phyloP scores from a whole-genome alignment of 805 yeast species.

The Candida endomychidarum region DNA sequence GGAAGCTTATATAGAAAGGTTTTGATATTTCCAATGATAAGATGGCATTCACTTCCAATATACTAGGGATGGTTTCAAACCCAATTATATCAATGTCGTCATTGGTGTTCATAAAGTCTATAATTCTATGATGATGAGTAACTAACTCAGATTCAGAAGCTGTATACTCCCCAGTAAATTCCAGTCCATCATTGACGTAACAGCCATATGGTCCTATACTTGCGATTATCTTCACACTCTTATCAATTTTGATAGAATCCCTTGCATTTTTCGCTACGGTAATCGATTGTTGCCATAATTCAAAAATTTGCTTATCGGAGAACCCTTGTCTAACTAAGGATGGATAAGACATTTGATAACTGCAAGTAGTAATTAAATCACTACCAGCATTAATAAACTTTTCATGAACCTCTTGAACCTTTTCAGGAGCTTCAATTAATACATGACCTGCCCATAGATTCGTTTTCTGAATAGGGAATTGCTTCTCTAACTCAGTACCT shows the following conservation, averaged over 20 bases:
- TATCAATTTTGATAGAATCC: too few relatives aligned
- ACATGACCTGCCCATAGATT: slow-evolving; percentile 63
- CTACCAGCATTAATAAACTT: slow-evolving; percentile 57
- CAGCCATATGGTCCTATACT: slow-evolving; percentile 82
- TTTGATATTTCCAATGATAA: slow-evolving; percentile 26
- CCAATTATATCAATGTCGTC: slow-evolving; percentile 56
- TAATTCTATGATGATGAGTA: slow-evolving; percentile 50
- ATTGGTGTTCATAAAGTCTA: slow-evolving; percentile 33
- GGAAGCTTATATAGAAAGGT: slow-evolving; percentile 48
- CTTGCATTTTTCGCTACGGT: slow-evolving; percentile 19
- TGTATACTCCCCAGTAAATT: slow-evolving; percentile 63
- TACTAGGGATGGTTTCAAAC: slow-evolving; percentile 71
- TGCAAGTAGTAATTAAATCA: slow-evolving; percentile 52
- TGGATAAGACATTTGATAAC: slow-evolving; percentile 57
- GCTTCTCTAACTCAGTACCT: slow-evolving; percentile 61
- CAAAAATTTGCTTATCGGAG: slow-evolving; percentile 16
- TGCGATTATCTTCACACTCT: slow-evolving; percentile 44
- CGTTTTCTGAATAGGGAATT: slow-evolving; percentile 30
- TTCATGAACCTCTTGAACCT: slow-evolving; percentile 47
- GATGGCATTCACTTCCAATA: slow-evolving; percentile 54
- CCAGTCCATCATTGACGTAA: slow-evolving; percentile 63
- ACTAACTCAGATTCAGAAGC: slow-evolving; percentile 37
- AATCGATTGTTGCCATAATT: slow-evolving; percentile 25
- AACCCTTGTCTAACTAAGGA: slow-evolving; percentile 32
- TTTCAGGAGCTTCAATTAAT: slow-evolving; percentile 42